Evolutionary conservation across 75 land plant species (phyloP).

Genomic region (Gnetum montanum): DNA sequence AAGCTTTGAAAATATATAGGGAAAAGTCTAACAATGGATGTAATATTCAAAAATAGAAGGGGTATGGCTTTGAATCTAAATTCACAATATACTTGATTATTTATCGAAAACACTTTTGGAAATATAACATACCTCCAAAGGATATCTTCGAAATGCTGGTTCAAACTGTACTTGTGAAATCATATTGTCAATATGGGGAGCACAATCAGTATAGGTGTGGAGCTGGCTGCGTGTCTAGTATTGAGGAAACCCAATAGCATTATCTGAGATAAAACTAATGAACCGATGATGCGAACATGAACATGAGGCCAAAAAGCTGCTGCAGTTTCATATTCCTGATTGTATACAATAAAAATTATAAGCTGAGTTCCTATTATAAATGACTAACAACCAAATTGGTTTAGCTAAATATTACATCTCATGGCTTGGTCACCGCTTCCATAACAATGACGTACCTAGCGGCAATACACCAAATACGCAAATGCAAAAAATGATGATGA

Average conservation of each 20-base stretch:
- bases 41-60: too few relatives aligned
- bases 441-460: slow-evolving; percentile 33
- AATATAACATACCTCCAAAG: slow-evolving; percentile 43
- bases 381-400: too few relatives aligned
- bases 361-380: too few relatives aligned
- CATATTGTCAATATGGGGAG: slow-evolving; percentile 48
- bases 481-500: slow-evolving; percentile 46
- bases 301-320: slow-evolving; percentile 84
- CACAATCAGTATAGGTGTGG: slow-evolving; percentile 44
- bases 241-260: slow-evolving; percentile 47
- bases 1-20: too few relatives aligned
- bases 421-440: too few relatives aligned
- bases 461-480: slow-evolving; percentile 54
- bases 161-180: slow-evolving; percentile 61
- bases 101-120: too few relatives aligned
- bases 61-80: too few relatives aligned
- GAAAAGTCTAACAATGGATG: too few relatives aligned
- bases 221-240: slow-evolving; percentile 34
- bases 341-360: slow-evolving; percentile 59
- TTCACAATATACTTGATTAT: too few relatives aligned
- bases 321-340: slow-evolving; percentile 75
- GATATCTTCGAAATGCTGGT: slow-evolving; percentile 55
- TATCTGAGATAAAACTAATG: slow-evolving; percentile 50
- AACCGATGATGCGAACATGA: slow-evolving; percentile 49
- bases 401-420: too few relatives aligned